Evolutionary conservation across 495 filamentous ascomycete species (phyloP).

Genomic region (Aspergillus mulundensis): DNA sequence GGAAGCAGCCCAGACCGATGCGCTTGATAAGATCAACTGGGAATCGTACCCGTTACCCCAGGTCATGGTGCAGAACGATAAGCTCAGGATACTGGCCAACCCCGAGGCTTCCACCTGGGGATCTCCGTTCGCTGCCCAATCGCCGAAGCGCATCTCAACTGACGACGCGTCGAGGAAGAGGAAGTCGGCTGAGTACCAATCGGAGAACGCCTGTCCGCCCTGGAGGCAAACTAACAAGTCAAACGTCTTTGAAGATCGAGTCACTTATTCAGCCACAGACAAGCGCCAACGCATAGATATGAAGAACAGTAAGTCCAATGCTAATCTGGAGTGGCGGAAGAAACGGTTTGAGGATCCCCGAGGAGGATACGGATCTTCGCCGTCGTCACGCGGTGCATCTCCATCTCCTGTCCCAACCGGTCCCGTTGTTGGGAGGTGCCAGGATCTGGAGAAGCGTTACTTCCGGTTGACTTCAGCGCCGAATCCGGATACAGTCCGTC

Average conservation of each 20-base stretch:
- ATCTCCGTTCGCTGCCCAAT: slow-evolving; percentile 24
- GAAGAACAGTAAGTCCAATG: slow-evolving; percentile 77
- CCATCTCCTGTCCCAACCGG: slow-evolving; percentile 58
- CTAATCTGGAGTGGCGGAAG: slow-evolving; percentile 81
- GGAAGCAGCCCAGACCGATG: slow-evolving; percentile 64
- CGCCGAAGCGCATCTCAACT: slow-evolving; percentile 19
- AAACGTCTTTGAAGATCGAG: slow-evolving; percentile 69
- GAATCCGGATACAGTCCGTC: slow-evolving; percentile 80
- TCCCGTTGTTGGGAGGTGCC: slow-evolving; percentile 80
- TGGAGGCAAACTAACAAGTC: slow-evolving; percentile 68
- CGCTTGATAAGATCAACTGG: slow-evolving; percentile 75
- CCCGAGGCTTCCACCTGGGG: slow-evolving; percentile 37
- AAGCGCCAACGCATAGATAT: slow-evolving; percentile 56
- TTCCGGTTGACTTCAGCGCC: slow-evolving; percentile 89
- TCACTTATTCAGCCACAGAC: slow-evolving; percentile 58
- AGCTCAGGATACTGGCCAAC: slow-evolving; percentile 42
- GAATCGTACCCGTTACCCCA: slow-evolving; percentile 80
- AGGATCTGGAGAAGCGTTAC: slow-evolving; percentile 88
- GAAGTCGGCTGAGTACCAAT: slow-evolving; percentile 66
- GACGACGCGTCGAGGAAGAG: slow-evolving; percentile 59
- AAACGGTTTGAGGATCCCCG: slow-evolving; percentile 76
- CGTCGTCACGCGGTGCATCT: slow-evolving; percentile 52
- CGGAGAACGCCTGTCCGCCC: slow-evolving; percentile 52
- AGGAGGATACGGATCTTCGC: slow-evolving; percentile 36
- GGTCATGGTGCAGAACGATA: slow-evolving; percentile 73